These are phyloP conservation scores for Sporothrix phasma DNA, from an alignment of 2,329 filamentous ascomycete species.

Conservation along the genomic window DNA sequence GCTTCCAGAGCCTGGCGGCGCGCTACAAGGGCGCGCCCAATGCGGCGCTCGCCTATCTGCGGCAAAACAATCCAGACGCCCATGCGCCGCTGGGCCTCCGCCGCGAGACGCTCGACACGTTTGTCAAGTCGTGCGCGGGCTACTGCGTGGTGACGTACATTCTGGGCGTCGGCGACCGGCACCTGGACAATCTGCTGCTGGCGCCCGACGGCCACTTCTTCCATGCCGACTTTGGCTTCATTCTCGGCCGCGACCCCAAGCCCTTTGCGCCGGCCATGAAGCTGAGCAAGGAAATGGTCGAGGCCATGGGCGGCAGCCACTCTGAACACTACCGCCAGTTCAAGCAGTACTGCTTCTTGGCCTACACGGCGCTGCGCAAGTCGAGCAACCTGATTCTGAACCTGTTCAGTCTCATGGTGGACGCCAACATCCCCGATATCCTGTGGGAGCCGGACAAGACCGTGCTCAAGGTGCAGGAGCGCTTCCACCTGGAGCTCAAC, in stretches of 20 bases:
- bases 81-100: constrained; percentile 73
- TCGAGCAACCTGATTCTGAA: constrained; percentile 87
- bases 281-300: constrained; percentile 94
- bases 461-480: constrained; percentile 86
- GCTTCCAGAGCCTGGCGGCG: constrained; percentile 69
- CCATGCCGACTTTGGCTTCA: constrained; percentile 97
- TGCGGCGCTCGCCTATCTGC: constrained; percentile 71
- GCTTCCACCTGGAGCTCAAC: constrained; percentile 81
- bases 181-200: constrained; percentile 89
- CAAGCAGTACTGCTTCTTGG: constrained; percentile 91
- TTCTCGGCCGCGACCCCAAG: constrained; percentile 91
- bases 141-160: constrained; percentile 99
- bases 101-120: constrained; percentile 88
- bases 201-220: constrained; percentile 91
- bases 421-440: constrained; percentile 95
- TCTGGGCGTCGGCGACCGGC: constrained; percentile 87
- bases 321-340: constrained; percentile 80
- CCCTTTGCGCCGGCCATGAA: constrained; percentile 97
- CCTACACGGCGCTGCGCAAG: constrained; percentile 84
- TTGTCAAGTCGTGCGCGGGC: constrained; percentile 89
- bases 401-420: constrained; percentile 91
- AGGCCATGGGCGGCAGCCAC: constrained; percentile 84
- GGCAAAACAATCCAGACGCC: constrained; percentile 80
- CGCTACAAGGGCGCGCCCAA: constrained; percentile 61
- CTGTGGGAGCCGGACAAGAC: constrained; percentile 86